These are phyloP conservation scores for Sporothrix variecibatus DNA, from an alignment of 2,329 filamentous ascomycete species.

Conservation along the genomic window DNA sequence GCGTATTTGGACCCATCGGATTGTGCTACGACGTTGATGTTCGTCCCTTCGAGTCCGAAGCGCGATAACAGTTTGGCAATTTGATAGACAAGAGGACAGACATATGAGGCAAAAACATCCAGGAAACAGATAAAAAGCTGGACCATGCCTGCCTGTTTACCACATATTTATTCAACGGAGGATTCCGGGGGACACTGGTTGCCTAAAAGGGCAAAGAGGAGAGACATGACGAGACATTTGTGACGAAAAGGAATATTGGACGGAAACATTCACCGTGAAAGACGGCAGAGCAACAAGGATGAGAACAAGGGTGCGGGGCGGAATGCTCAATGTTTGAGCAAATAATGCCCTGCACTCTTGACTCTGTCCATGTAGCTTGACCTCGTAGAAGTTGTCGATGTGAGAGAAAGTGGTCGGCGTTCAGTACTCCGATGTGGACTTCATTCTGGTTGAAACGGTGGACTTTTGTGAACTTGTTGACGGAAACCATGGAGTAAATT, in stretches of 20 bases:
- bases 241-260: not conserved
- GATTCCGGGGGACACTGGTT: not conserved
- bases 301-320: not conserved
- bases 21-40: not conserved
- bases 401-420: not conserved
- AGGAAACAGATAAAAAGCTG: not conserved
- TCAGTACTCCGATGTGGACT: not conserved
- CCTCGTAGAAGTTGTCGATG: not conserved
- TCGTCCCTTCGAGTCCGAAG: not conserved
- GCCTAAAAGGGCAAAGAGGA: not conserved
- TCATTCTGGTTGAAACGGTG: not conserved
- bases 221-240: not conserved
- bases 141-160: too few species aligned
- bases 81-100: not conserved
- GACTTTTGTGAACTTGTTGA: not conserved
- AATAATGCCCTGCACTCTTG: not conserved
- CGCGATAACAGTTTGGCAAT: not conserved
- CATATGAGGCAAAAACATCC: not conserved
- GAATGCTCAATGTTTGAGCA: not conserved
- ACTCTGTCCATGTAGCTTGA: not conserved
- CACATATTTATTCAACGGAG: slow-evolving; percentile 2
- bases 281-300: not conserved
- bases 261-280: not conserved
- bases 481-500: slow-evolving; percentile 12
- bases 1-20: not conserved